Conservation (phyloP, 257 asterid species). For the Misopates orontium region DNA sequence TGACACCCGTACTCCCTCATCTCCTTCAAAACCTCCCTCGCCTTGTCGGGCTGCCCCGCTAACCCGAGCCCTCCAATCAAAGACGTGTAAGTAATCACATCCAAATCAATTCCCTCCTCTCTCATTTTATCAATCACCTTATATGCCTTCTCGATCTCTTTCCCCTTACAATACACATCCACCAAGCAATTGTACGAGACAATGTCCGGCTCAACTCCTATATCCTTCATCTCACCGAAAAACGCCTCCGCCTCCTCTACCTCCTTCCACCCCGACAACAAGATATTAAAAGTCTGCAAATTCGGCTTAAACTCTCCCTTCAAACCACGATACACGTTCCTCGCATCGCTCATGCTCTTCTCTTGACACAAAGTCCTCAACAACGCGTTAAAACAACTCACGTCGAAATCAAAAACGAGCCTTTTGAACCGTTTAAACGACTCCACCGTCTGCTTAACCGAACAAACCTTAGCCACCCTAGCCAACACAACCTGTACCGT, state of each 20-base stretch:
- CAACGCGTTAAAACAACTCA: conserved; percentile 66
- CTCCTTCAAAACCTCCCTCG: conserved; percentile 76
- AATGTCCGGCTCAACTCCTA: conserved; percentile 76
- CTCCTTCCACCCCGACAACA: conserved; percentile 89
- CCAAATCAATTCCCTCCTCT: conserved; percentile 65
- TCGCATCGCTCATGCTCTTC: conserved; percentile 89
- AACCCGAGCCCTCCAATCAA: conserved; percentile 90
- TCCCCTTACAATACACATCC: conserved; percentile 81
- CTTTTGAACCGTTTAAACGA: conserved; percentile 61
- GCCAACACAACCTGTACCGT: conserved; percentile 82
- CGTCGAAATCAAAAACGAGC: conserved; percentile 61
- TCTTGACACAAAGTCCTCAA: conserved; percentile 84
- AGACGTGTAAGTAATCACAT: conserved; percentile 80
- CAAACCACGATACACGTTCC: conserved; percentile 68
- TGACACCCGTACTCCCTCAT: conserved; percentile 85
- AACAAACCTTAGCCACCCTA: conserved; percentile 81
- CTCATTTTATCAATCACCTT: conserved; percentile 61
- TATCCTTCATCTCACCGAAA: conserved; percentile 63
- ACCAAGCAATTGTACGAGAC: conserved; percentile 87
- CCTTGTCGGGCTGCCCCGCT: conserved; percentile 90
- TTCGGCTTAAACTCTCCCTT: conserved; percentile 79
- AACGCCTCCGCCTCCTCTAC: conserved; percentile 71
- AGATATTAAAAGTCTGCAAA: conserved; percentile 71
- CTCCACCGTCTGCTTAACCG: conserved; percentile 78
- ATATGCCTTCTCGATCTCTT: conserved; percentile 69